Percentiles rank a stretch among this genome's conserved stretches.
phyloP scores from a whole-genome alignment of 1,139 yeast species.

The Pichia sp. region DNA sequence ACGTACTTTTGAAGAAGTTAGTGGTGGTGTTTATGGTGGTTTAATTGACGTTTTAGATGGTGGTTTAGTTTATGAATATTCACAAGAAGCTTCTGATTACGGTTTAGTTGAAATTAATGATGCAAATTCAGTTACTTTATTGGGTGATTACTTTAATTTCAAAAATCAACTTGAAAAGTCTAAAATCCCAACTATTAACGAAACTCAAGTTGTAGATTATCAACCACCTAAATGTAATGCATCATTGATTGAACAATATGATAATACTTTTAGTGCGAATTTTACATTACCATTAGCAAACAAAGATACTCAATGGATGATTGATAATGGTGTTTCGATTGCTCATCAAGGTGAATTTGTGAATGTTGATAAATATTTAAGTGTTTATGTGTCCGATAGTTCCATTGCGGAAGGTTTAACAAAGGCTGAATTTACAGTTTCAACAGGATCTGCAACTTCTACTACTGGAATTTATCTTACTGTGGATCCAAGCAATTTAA shows the following conservation, averaged over 20 bases:
- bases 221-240: constrained; percentile 50
- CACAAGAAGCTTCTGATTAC: constrained; percentile 56
- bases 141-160: constrained; percentile 53
- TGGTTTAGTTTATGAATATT: constrained; percentile 72
- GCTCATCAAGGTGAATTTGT: constrained; percentile 45
- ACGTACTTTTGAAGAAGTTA: constrained; percentile 66
- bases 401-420: constrained; percentile 8
- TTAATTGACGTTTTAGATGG: constrained; percentile 59
- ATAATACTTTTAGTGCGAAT: constrained; percentile 36
- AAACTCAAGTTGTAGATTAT: constrained; percentile 34
- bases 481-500: constrained; percentile 28
- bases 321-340: constrained; percentile 47
- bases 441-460: constrained; percentile 32
- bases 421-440: constrained; percentile 45
- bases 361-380: constrained; percentile 26
- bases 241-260: constrained; percentile 35
- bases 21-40: constrained; percentile 49
- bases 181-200: constrained; percentile 34
- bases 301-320: constrained; percentile 35
- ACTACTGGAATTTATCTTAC: constrained; percentile 17
- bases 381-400: constrained; percentile 14
- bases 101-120: constrained; percentile 53
- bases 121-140: constrained; percentile 30
- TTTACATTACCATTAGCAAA: constrained; percentile 43
- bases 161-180: constrained; percentile 38